phyloP scores from a whole-genome alignment of 371 early-diverging fungal species.

The Lichtheimia corymbifera region DNA sequence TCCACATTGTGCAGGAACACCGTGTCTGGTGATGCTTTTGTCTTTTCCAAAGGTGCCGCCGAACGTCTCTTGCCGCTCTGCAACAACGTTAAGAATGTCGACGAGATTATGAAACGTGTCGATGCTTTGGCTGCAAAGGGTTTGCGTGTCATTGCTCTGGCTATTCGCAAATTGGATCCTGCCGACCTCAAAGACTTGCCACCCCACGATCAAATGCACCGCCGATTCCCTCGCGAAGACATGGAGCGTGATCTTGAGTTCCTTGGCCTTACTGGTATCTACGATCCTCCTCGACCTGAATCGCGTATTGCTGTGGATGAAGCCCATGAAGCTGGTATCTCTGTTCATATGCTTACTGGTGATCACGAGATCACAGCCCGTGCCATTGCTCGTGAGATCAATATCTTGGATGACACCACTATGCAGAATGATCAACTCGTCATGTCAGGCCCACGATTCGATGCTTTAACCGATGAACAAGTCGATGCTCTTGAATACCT shows the following conservation, averaged over 20 bases:
- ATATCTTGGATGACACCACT: constrained; percentile 65
- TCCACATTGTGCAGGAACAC: constrained; percentile 29
- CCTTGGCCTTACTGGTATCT: constrained; percentile 86
- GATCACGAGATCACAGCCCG: constrained; percentile 89
- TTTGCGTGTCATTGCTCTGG: constrained; percentile 60
- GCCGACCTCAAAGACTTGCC: constrained; percentile 26
- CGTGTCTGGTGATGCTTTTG: constrained; percentile 41
- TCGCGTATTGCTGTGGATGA: constrained; percentile 72
- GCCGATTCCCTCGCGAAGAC: constrained; percentile 43
- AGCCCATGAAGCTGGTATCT: constrained; percentile 87
- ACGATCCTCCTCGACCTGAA: constrained; percentile 86
- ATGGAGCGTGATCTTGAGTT: constrained; percentile 73
- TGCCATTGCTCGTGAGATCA: constrained; percentile 87
- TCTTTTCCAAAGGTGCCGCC: constrained; percentile 72
- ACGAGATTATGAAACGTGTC: constrained; percentile 18
- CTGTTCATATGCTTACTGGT: constrained; percentile 94
- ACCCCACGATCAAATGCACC: constrained; percentile 41
- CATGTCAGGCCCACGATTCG: constrained; percentile 82
- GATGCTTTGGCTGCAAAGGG: constrained; percentile 33
- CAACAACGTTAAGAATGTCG: constrained; percentile 18
- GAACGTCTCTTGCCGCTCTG: constrained; percentile 39
- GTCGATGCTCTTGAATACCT: constrained; percentile 74
- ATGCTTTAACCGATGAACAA: constrained; percentile 76
- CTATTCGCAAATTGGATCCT: constrained; percentile 38
- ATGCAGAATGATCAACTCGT: constrained; percentile 56